Percentiles rank a stretch among this genome's conserved stretches.
These are phyloP conservation scores for Ophiostoma pallidulum DNA, from an alignment of 2,329 filamentous ascomycete species.

Conservation along the genomic window DNA sequence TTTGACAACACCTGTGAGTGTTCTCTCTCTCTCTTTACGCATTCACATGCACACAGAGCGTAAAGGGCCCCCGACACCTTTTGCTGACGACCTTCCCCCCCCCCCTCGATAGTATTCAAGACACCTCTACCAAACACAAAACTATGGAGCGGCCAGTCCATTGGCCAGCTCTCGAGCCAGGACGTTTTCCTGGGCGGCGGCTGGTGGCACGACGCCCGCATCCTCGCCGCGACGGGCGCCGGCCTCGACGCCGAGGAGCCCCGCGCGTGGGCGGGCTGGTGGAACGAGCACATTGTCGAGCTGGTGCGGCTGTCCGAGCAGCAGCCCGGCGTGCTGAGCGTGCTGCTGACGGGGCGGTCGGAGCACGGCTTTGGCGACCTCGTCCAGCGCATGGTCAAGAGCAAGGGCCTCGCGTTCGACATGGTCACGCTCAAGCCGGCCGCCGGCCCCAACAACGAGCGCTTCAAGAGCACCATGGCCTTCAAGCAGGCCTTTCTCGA, in stretches of 20 bases:
- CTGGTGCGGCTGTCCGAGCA: conserved; percentile 72
- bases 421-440: conserved; percentile 80
- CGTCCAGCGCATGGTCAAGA: conserved; percentile 68
- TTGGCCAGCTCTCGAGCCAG: conserved; percentile 66
- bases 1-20: conserved; percentile 86
- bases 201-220: conserved; percentile 92
- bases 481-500: conserved; percentile 86
- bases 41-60: too few species aligned
- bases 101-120: conserved; percentile 62
- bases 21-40: too few species aligned
- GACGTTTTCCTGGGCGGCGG: conserved; percentile 74
- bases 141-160: conserved; percentile 71
- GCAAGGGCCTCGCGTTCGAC: conserved; percentile 77
- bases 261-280: conserved; percentile 84
- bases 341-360: conserved; percentile 78
- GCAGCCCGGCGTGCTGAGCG: conserved; percentile 74
- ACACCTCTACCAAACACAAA: conserved; percentile 83
- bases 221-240: conserved; percentile 77
- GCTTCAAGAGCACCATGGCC: conserved; percentile 71
- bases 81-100: too few species aligned
- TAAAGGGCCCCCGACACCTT: too few species aligned
- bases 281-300: conserved; percentile 84
- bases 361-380: conserved; percentile 70
- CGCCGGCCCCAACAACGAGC: conserved; percentile 69
- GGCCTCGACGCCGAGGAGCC: conserved; percentile 74